Evolutionary conservation across 306 rosid species (phyloP).

Genomic region (Carpinus viminea): DNA sequence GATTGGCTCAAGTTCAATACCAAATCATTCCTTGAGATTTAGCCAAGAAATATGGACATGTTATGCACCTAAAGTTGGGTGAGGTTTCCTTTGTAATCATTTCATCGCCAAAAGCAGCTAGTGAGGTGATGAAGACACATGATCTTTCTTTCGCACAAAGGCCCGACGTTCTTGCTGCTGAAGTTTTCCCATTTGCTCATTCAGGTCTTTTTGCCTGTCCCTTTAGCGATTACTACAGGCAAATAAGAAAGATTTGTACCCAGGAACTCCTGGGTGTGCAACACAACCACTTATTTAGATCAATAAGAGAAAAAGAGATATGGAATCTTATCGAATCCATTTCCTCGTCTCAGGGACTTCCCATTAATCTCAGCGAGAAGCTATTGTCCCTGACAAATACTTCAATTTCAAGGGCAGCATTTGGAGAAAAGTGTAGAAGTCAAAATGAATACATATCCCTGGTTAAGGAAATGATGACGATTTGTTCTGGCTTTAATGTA

Average conservation of each 20-base stretch:
- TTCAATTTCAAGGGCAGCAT: too few relatives aligned
- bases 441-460: not conserved
- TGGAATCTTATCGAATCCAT: slow-evolving; percentile 1
- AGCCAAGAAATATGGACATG: slow-evolving; percentile 32
- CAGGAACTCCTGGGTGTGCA: slow-evolving; percentile 13
- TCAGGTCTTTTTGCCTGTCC: slow-evolving; percentile 3
- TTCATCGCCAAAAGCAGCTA: slow-evolving; percentile 35
- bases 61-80: slow-evolving; percentile 34
- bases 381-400: not conserved
- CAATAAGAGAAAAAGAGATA: slow-evolving; percentile 20
- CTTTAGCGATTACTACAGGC: slow-evolving; percentile 29
- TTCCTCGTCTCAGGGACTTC: not conserved
- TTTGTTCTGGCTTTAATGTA: slow-evolving; percentile 13
- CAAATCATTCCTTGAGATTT: slow-evolving; percentile 15
- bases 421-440: too few relatives aligned
- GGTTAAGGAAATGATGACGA: not conserved
- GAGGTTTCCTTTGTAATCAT: slow-evolving; percentile 18
- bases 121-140: slow-evolving; percentile 33
- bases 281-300: slow-evolving; percentile 21
- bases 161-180: slow-evolving; percentile 8
- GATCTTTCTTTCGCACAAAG: slow-evolving; percentile 30
- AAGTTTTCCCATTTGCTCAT: not conserved
- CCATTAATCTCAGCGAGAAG: slow-evolving; percentile 12
- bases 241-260: slow-evolving; percentile 5
- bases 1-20: slow-evolving; percentile 14